Evolutionary conservation across 2,329 filamentous ascomycete genomes (phyloP).

Genomic region (Phialocephala subalpina): DNA sequence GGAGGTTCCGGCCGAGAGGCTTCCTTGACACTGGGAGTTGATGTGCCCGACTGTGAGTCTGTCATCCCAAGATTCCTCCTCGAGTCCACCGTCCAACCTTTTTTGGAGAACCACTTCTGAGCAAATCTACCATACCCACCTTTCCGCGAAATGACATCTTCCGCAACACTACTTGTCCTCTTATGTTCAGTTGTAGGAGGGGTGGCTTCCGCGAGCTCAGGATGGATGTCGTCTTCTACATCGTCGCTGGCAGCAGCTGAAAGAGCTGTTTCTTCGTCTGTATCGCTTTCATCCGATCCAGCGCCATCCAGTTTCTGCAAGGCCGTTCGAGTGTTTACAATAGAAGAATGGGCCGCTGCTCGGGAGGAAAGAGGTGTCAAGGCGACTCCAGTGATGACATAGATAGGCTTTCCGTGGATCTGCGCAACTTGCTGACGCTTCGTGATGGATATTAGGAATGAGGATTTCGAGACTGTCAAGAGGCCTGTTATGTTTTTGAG

Average conservation of each 20-base stretch:
- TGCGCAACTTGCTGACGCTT: slow-evolving; percentile 88
- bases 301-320: slow-evolving; percentile 47
- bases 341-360: slow-evolving; percentile 75
- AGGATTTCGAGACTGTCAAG: slow-evolving; percentile 80
- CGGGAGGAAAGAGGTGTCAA: slow-evolving; percentile 87
- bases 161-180: slow-evolving; percentile 71
- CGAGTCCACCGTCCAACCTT: slow-evolving; percentile 79
- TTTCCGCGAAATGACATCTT: slow-evolving; percentile 85
- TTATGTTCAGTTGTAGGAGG: slow-evolving; percentile 28
- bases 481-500: slow-evolving; percentile 65
- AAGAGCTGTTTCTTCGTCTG: slow-evolving; percentile 54
- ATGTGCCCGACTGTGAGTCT: slow-evolving; percentile 42
- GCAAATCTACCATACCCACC: slow-evolving; percentile 91
- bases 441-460: slow-evolving; percentile 88
- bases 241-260: slow-evolving; percentile 48
- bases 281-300: slow-evolving; percentile 48
- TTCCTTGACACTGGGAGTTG: slow-evolving; percentile 44
- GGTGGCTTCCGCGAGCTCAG: slow-evolving; percentile 9
- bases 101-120: slow-evolving; percentile 88
- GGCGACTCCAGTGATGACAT: slow-evolving; percentile 86
- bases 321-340: slow-evolving; percentile 65
- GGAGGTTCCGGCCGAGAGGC: slow-evolving; percentile 27
- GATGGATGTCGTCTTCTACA: slow-evolving; percentile 49
- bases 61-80: slow-evolving; percentile 75
- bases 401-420: slow-evolving; percentile 82